Base-by-base conservation (phyloP, 2,329 filamentous ascomycete genomes). In the Pezicula carpinea region DNA sequence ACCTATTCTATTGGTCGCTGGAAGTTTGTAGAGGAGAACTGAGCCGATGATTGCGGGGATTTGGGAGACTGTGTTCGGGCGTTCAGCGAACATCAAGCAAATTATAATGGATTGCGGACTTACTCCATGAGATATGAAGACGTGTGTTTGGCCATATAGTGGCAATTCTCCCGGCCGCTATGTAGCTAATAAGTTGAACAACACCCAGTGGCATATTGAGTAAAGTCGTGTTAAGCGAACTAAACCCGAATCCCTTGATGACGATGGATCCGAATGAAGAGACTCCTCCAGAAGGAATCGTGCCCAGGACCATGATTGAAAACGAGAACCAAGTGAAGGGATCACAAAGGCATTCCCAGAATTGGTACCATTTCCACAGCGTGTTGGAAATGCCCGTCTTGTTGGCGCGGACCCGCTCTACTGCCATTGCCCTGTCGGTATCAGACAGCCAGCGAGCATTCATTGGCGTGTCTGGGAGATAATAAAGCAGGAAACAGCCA, bases 281-380 rank as follows among this genome's bases (percentile, higher is more conserved):
- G 41, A 69, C 66, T 2, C 66, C 67, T 10, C 67, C 67, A 33
- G 64, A 67, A 1, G 66, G 59, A 39, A 69, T 68, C 5, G 63
- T 67, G 21, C 51, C 13, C 3, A 34, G n/a, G 15, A 43, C 26
- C 23, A 43, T 26, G n/a, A 43, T 19, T 52, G 69, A 70, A 11
- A 72, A 51, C 38, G 38, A 40, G 2, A 73, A 60, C 68, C 68
- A 72, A 4, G 72, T 63, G 51, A 73, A 69, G 1, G 62, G 50
- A 49, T 73, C 70, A 3, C 52, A 44, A 17, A 71, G 52, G 0
- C 69, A 68, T 39, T 72, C 71, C 15, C 64, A 59, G 36, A 73
- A 60, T 36, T 70, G 70, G 3, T 62, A 56, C 35, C 57, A 58
- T 48, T 65, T 69, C 55, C 73, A 71, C 18, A 63, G 63, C 43